phyloP scores from a whole-genome alignment of 1,284 basidiomycete species.

The Flammula alnicola region DNA sequence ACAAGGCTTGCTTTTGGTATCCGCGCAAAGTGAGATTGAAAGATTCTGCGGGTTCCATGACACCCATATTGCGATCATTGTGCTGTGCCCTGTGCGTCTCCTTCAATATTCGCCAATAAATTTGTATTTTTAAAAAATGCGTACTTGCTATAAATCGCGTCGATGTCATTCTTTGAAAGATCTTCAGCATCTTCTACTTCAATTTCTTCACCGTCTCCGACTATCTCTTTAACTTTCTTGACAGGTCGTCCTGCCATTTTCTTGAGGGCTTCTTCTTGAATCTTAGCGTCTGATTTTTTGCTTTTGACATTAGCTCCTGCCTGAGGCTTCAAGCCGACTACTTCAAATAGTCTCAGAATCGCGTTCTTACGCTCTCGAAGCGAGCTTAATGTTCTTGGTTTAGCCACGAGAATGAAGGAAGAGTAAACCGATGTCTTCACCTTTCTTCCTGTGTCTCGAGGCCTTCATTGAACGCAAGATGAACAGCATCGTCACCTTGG shows the following conservation, averaged over 20 bases:
- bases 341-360: slow-evolving; percentile 66
- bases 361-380: slow-evolving; percentile 81
- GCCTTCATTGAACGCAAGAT: slow-evolving; percentile 65
- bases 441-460: slow-evolving; percentile 77
- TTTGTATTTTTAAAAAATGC: not conserved
- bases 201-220: slow-evolving; percentile 69
- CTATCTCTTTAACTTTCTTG: slow-evolving; percentile 56
- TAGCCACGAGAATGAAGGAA: not conserved
- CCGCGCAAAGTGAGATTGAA: slow-evolving; percentile 83
- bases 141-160: slow-evolving; percentile 83
- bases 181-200: slow-evolving; percentile 82
- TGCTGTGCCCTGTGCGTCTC: slow-evolving; percentile 69
- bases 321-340: slow-evolving; percentile 62
- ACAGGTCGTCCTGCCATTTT: slow-evolving; percentile 40
- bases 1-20: slow-evolving; percentile 95
- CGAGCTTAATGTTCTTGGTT: slow-evolving; percentile 34
- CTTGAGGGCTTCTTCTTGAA: slow-evolving; percentile 48
- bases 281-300: slow-evolving; percentile 39
- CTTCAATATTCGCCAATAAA: not conserved
- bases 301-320: slow-evolving; percentile 42
- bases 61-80: slow-evolving; percentile 76
- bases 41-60: slow-evolving; percentile 82
- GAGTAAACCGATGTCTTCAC: slow-evolving; percentile 24
- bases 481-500: slow-evolving; percentile 39
- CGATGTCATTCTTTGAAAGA: slow-evolving; percentile 77